These are phyloP conservation scores for Escovopsis sp. DNA, from an alignment of 2,329 filamentous ascomycete genomes.

Conservation along the genomic window DNA sequence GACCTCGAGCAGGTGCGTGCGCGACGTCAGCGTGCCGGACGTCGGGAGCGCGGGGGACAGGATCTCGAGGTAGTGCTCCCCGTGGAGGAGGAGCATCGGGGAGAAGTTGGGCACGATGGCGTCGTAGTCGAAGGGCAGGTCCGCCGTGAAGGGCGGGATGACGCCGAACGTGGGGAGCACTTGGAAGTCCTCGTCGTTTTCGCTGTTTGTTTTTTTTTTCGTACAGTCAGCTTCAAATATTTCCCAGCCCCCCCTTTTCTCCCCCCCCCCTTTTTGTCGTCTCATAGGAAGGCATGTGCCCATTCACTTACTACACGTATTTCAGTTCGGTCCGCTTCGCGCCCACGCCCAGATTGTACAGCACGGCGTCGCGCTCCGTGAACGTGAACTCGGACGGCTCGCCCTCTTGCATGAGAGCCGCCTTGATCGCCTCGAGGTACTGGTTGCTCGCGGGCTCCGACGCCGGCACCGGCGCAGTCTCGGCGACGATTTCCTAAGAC, in stretches of 20 bases:
- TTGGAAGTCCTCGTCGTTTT: conserved; percentile 85
- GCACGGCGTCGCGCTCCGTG: conserved; percentile 73
- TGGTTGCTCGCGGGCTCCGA: conserved; percentile 35
- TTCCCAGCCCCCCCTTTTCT: no score
- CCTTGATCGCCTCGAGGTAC: conserved; percentile 60
- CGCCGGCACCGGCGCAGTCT: no score
- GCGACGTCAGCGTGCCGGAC: conserved; percentile 58
- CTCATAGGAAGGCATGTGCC: no score
- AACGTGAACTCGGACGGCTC: conserved; percentile 65
- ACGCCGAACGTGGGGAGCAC: conserved; percentile 91
- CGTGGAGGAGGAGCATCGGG: conserved; percentile 97
- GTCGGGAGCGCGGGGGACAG: conserved; percentile 86
- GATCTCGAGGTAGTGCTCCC: conserved; percentile 95
- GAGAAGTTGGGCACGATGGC: conserved; percentile 90
- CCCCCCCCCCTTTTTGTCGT: no score
- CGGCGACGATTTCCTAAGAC: conserved; percentile 9
- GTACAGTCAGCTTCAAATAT: no score
- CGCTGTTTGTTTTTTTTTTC: no score
- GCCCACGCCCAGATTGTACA: conserved; percentile 91
- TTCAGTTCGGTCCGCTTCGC: conserved; percentile 80
- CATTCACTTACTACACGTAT: conserved; percentile 65
- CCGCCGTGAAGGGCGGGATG: conserved; percentile 80
- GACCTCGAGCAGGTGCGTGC: conserved; percentile 76
- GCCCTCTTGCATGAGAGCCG: conserved; percentile 57
- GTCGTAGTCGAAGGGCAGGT: conserved; percentile 63